Evolutionary conservation across 345 rosid genomes (phyloP), one percentile per base, ranked within the genome.

Genomic region (Dovyalis caffra): DNA sequence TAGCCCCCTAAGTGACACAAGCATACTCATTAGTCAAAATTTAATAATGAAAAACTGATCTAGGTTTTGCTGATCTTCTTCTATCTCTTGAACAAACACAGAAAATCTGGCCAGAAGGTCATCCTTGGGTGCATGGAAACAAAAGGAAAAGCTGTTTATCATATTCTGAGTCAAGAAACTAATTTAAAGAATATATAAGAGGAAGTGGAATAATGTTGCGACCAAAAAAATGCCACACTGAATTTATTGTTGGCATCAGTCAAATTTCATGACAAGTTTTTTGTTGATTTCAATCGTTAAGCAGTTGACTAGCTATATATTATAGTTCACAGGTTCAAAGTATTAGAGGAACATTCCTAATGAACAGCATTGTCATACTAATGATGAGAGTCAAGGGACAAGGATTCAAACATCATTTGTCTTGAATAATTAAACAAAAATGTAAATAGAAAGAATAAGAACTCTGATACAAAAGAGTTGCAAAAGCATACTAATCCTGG

Each of bases 401-500:
- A 21, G 23, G n/a, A 23, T 12, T 37, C 15, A 38, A 57, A 25
- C 29, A 32, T 28, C 14, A 3, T 2, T 25, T 25, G 21, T 20
- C 45, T 28, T 66, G 23, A 31, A 5, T 18, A 35, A 61, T 14
- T 63, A 69, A 73, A 5, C 2, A 14, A 12, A 63, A 25, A 64
- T 15, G 23, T 25, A 34, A 26, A 66, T 26, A 18, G 3, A 10
- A 11, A 74, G 51, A 28, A 12, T n/a, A 37, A 51, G 10, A 16
- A 16, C 14, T 3, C 57, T 31, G 38, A 23, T n/a, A 32, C 21
- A 37, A 68, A 63, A 66, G 12, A 37, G 58, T 38, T 49, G 37
- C 53, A 64, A 23, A 66, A 68, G 37, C 88, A 81, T 91, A 95
- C 95, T 92, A 95, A 77, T 79, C 79, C 95, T 11, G 94, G 97